Conservation (phyloP, 2,329 filamentous ascomycete genomes). For the Xylariaceae sp. region DNA sequence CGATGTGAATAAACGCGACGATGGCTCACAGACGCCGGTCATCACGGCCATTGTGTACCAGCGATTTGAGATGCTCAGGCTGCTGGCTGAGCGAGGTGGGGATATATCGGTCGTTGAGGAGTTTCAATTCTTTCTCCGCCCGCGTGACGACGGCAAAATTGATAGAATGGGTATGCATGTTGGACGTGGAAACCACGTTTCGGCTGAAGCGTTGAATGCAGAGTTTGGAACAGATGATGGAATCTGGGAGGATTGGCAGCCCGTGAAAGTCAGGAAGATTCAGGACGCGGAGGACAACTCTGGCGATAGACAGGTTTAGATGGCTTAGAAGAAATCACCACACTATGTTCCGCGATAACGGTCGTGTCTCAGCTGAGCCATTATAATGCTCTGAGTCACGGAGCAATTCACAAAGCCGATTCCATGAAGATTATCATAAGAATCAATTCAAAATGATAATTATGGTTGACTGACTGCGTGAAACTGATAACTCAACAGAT, state of each 20-base stretch:
- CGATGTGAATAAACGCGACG: conserved; percentile 2
- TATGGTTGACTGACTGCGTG: too few species aligned
- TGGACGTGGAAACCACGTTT: not conserved
- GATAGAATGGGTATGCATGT: conserved; percentile 10
- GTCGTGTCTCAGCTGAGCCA: too few species aligned
- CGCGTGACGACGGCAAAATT: conserved; percentile 11
- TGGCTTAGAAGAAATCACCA: too few species aligned
- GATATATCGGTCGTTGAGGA: conserved; percentile 12
- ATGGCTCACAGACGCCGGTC: conserved; percentile 6
- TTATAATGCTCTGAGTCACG: too few species aligned
- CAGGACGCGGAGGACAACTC: not conserved
- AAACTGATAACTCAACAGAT: too few species aligned
- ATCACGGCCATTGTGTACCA: conserved; percentile 6
- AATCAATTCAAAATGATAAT: too few species aligned
- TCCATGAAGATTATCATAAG: too few species aligned
- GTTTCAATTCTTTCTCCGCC: conserved; percentile 8
- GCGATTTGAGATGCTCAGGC: conserved; percentile 5
- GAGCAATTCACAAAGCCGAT: too few species aligned
- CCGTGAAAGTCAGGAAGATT: not conserved
- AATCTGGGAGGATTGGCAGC: conserved; percentile 1
- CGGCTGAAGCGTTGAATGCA: not conserved
- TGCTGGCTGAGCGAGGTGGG: not conserved
- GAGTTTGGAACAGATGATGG: not conserved
- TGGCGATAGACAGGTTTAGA: too few species aligned
- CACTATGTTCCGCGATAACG: too few species aligned